Evolutionary conservation across 2,329 filamentous ascomycete genomes (phyloP).

Genomic region (Blumeriella jaapii): DNA sequence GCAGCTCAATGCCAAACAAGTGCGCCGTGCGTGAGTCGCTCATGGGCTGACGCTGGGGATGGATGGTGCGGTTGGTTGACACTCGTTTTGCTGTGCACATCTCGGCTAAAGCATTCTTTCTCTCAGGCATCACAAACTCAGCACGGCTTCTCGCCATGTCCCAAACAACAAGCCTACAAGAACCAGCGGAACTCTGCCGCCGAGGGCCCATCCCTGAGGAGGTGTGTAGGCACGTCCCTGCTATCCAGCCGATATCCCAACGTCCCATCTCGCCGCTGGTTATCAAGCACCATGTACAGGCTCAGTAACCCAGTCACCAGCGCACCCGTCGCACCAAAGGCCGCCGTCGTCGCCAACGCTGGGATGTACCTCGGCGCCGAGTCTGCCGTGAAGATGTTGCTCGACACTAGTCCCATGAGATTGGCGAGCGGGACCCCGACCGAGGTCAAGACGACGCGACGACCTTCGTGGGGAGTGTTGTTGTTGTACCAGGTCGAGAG

Average conservation of each 20-base stretch:
- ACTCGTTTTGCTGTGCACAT: too few relatives aligned
- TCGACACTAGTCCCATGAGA: slow-evolving; percentile 56
- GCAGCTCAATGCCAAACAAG: too few relatives aligned
- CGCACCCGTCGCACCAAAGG: slow-evolving; percentile 50
- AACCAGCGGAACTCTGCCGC: slow-evolving; percentile 48
- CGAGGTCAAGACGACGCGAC: slow-evolving; percentile 47
- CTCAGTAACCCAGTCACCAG: slow-evolving; percentile 43
- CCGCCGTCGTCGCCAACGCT: slow-evolving; percentile 52
- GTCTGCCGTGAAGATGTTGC: slow-evolving; percentile 54
- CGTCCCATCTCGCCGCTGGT: slow-evolving; percentile 20
- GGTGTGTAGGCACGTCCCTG: slow-evolving; percentile 43
- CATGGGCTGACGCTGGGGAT: too few relatives aligned
- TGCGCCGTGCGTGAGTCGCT: too few relatives aligned
- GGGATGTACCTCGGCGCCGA: slow-evolving; percentile 57
- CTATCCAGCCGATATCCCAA: slow-evolving; percentile 21
- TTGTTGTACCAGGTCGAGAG: slow-evolving; percentile 41
- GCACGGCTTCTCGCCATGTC: too few relatives aligned
- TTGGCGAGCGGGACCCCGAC: slow-evolving; percentile 53
- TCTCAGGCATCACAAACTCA: too few relatives aligned
- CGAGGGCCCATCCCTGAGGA: slow-evolving; percentile 41
- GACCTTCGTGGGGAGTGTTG: slow-evolving; percentile 52
- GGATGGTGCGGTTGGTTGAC: too few relatives aligned
- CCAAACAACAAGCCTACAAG: too few relatives aligned
- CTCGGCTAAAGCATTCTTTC: too few relatives aligned
- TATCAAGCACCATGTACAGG: slow-evolving; percentile 49